These are phyloP conservation scores for Fusarium sp. DNA, from an alignment of 2,329 filamentous ascomycete genomes.

Conservation along the genomic window DNA sequence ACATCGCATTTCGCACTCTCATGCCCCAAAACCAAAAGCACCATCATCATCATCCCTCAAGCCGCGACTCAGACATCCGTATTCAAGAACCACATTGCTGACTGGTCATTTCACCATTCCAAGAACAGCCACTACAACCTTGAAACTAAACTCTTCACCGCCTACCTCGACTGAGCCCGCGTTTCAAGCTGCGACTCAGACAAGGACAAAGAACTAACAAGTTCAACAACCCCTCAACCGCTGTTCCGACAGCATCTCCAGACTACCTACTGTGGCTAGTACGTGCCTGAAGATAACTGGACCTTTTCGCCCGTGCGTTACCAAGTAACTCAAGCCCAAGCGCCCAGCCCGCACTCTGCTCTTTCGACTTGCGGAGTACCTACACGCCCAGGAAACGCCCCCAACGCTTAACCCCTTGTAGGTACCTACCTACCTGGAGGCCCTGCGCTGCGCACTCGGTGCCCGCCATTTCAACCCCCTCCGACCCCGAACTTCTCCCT, in stretches of 20 bases:
- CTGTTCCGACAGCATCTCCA: conserved; percentile 31
- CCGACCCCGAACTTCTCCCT: conserved; percentile 40
- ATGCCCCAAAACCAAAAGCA: conserved; percentile 23
- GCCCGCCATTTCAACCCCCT: conserved; percentile 46
- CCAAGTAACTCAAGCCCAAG: conserved; percentile 37
- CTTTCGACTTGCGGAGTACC: conserved; percentile 26
- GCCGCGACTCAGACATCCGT: conserved; percentile 35
- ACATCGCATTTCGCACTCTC: conserved; percentile 28
- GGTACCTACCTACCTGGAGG: conserved; percentile 29
- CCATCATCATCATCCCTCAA: conserved; percentile 35
- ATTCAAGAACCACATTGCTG: conserved; percentile 40
- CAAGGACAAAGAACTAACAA: conserved; percentile 14
- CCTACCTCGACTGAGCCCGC: conserved; percentile 31
- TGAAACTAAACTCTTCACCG: conserved; percentile 40
- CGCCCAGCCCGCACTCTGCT: conserved; percentile 22
- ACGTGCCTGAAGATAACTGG: conserved; percentile 33
- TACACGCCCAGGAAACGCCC: conserved; percentile 22
- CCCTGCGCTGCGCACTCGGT: conserved; percentile 36
- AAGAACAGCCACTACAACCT: conserved; percentile 44
- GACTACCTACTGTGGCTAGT: conserved; percentile 36
- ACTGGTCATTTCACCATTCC: conserved; percentile 45
- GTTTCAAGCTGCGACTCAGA: conserved; percentile 19
- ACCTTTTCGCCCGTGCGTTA: conserved; percentile 37
- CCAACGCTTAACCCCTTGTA: conserved; percentile 33
- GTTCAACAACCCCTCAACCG: conserved; percentile 24